These are phyloP conservation scores for Aspergillus latus DNA, from an alignment of 2,329 filamentous ascomycete species.

Conservation along the genomic window DNA sequence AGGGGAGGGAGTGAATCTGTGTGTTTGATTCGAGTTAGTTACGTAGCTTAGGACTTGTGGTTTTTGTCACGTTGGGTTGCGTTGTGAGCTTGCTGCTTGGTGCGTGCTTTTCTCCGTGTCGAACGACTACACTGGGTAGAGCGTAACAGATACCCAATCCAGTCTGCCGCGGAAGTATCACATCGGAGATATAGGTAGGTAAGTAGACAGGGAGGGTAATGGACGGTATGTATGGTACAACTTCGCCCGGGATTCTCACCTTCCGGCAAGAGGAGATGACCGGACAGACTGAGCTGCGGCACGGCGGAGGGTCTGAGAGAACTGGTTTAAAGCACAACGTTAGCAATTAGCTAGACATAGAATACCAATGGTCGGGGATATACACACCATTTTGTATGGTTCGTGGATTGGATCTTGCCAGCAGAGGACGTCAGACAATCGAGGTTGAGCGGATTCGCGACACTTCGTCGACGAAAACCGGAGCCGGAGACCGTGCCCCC, in stretches of 20 bases:
- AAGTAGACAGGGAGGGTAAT: neutral
- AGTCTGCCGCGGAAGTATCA: neutral
- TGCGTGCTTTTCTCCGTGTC: neutral
- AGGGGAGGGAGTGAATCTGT: conserved; percentile 51
- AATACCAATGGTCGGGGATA: too few relatives aligned
- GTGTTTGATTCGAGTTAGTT: neutral
- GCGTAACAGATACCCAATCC: neutral
- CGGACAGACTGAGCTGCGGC: conserved; percentile 41
- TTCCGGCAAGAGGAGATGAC: conserved; percentile 56
- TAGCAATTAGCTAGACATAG: conserved; percentile 19
- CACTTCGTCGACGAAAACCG: conserved; percentile 36
- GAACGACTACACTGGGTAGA: neutral
- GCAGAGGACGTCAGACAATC: conserved; percentile 21
- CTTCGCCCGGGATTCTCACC: conserved; percentile 44
- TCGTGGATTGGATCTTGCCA: conserved; percentile 26
- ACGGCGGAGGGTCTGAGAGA: conserved; percentile 37
- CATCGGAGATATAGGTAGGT: neutral
- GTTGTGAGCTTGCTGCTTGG: neutral
- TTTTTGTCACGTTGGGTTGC: neutral
- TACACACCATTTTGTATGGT: conserved; percentile 34
- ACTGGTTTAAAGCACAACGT: conserved; percentile 21
- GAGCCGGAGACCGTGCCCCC: conserved; percentile 25
- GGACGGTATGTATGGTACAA: neutral
- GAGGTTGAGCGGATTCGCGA: conserved; percentile 17
- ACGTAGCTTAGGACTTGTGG: neutral